phyloP scores from a whole-genome alignment of 1,139 yeast species.

The Saccharomyces hybrid region DNA sequence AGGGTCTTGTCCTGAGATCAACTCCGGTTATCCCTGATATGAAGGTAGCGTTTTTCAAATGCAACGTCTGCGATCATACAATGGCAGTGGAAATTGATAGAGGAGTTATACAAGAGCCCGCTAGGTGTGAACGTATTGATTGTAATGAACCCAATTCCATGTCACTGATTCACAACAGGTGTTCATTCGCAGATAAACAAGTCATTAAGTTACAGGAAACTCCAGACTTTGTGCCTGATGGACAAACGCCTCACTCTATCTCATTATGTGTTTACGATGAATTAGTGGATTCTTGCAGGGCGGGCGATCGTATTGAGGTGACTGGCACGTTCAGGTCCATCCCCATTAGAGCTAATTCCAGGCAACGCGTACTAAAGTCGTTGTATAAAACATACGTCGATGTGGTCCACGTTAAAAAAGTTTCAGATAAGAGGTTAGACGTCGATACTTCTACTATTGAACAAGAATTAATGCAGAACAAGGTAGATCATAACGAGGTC shows the following conservation, averaged over 20 bases:
- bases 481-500: constrained; percentile 40
- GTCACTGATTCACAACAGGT: constrained; percentile 85
- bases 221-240: constrained; percentile 97
- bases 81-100: constrained; percentile 88
- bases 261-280: constrained; percentile 94
- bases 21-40: constrained; percentile 94
- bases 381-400: constrained; percentile 89
- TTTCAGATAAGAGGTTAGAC: constrained; percentile 75
- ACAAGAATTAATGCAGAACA: constrained; percentile 41
- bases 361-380: constrained; percentile 75
- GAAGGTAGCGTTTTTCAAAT: constrained; percentile 94
- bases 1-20: constrained; percentile 83
- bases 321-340: constrained; percentile 92
- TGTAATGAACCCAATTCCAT: constrained; percentile 85
- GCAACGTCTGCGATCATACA: constrained; percentile 92
- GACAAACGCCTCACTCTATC: constrained; percentile 96
- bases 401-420: constrained; percentile 84
- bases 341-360: constrained; percentile 81
- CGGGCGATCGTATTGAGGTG: constrained; percentile 94
- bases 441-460: constrained; percentile 66
- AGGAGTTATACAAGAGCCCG: constrained; percentile 90
- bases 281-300: constrained; percentile 85
- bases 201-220: constrained; percentile 92
- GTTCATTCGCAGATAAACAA: constrained; percentile 91
- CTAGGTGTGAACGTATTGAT: constrained; percentile 79